Conservation (phyloP, 495 filamentous ascomycete genomes). For the Geoglossum glabrum region DNA sequence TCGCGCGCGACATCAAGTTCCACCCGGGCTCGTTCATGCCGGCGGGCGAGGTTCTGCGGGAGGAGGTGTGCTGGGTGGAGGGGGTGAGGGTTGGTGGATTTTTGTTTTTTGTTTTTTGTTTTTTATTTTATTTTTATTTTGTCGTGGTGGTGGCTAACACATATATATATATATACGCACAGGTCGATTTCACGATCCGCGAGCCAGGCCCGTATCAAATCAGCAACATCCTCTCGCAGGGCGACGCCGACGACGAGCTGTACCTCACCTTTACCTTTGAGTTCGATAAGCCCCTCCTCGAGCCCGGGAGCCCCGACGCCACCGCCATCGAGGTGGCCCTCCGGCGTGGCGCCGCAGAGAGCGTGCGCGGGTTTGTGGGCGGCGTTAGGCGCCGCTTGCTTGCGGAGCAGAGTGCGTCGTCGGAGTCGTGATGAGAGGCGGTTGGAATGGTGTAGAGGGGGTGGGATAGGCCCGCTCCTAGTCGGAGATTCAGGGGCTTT, state of each 20-base stretch:
- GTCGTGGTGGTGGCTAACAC: too few relatives aligned
- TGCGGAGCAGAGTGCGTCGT: slow-evolving; percentile 18
- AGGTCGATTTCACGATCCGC: not conserved
- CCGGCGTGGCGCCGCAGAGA: slow-evolving; percentile 16
- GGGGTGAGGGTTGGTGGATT: slow-evolving; percentile 12
- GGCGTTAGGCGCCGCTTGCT: too few relatives aligned
- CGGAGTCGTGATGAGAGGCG: slow-evolving; percentile 13
- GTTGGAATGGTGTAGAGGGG: too few relatives aligned
- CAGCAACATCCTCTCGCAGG: slow-evolving; percentile 30
- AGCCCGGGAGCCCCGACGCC: not conserved
- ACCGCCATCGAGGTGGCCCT: slow-evolving; percentile 15
- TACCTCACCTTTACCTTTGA: slow-evolving; percentile 37
- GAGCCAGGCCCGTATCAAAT: slow-evolving; percentile 9
- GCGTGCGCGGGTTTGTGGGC: too few relatives aligned
- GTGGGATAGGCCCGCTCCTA: too few relatives aligned
- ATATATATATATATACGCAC: too few relatives aligned
- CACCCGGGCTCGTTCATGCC: not conserved
- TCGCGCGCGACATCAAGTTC: not conserved
- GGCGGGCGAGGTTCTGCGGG: slow-evolving; percentile 2
- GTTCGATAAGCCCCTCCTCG: slow-evolving; percentile 21
- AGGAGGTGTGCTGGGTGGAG: slow-evolving; percentile 9
- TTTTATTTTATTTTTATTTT: slow-evolving; percentile 1
- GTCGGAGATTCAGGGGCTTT: too few relatives aligned
- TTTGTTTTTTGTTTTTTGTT: not conserved
- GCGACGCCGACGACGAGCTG: slow-evolving; percentile 20